Base-by-base conservation (phyloP, 495 filamentous ascomycete genomes). In the Lasiosphaeria hispida region DNA sequence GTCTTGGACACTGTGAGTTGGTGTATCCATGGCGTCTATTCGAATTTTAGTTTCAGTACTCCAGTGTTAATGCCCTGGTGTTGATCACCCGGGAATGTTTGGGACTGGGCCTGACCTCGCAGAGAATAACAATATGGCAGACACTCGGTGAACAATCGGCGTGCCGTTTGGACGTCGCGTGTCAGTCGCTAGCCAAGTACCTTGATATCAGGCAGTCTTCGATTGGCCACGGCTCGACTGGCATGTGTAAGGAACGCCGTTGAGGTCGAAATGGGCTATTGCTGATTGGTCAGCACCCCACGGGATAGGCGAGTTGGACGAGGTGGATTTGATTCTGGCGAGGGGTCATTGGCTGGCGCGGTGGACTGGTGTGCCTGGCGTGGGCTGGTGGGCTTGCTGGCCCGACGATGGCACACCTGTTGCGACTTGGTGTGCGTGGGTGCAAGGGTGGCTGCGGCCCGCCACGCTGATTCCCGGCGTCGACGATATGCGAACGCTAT, bases 311-410 rank as follows among this genome's bases (percentile, higher is more conserved):
- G 56, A 64, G 57, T 64, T 45, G 61, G 39, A 18, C 33, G 18
- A 10, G 36, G 3, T 10, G 38, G 61, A 67, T 69, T 69, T 60
- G 61, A 50, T 62, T 66, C 48, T 14, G 33, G 40, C 4, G 3
- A 0, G 3, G 37, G 37, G 37, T 66, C 23, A 63, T 68, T 68
- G 65, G 65, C 55, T 40, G 23, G 4, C 1, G 30, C 19, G 7
- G n/a, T 30, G 11, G 45, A 34, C n/a, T 33, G 23, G 23, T 2
- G 23, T 30, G 23, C 2, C 23, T 5, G 23, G 23, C 5, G 23
- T 30, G 23, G 23, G 23, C 23, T 30, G 23, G 23, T 30, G 23
- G 2, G 23, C 5, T 30, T 55, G 36, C 10, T 37, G 23, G n/a
- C 43, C 36, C 35, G 38, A 53, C 36, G 38, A 34, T 39, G 60